A percentile compares a stretch with the other conserved stretches of the same genome.
Evolutionary conservation across 2,329 filamentous ascomycete genomes (phyloP).

Genomic region (Huntiella savannae): DNA sequence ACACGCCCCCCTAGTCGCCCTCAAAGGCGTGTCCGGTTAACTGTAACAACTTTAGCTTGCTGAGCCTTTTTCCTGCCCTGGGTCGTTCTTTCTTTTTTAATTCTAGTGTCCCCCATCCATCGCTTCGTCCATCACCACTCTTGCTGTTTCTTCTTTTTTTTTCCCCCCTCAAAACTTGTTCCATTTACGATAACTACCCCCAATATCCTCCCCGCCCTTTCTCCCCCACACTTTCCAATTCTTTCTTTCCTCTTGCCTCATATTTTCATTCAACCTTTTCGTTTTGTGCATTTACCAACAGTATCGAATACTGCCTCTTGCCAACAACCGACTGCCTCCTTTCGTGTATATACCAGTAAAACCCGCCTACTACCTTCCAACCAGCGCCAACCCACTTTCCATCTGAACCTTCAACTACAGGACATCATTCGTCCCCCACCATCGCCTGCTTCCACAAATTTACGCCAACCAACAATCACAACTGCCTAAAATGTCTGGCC

Average conservation of each 20-base stretch:
- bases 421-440: not conserved
- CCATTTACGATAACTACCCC: too few relatives aligned
- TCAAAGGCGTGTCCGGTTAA: not conserved
- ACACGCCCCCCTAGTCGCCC: too few relatives aligned
- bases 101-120: not conserved
- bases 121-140: not conserved
- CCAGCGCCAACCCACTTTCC: not conserved
- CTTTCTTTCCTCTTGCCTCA: constrained; percentile 1
- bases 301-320: not conserved
- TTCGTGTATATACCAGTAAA: not conserved
- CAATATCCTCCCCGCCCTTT: too few relatives aligned
- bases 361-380: not conserved
- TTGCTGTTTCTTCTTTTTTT: not conserved
- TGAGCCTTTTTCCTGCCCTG: not conserved
- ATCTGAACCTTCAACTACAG: not conserved
- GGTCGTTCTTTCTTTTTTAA: constrained; percentile 2
- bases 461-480: not conserved
- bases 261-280: not conserved
- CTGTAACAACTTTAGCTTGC: not conserved
- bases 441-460: not conserved
- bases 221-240: not conserved
- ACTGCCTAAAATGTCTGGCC: constrained; percentile 17
- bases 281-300: not conserved
- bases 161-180: too few relatives aligned
- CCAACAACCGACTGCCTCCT: not conserved